phyloP scores from a whole-genome alignment of 1,139 yeast species.

The Kodamaea suecica region DNA sequence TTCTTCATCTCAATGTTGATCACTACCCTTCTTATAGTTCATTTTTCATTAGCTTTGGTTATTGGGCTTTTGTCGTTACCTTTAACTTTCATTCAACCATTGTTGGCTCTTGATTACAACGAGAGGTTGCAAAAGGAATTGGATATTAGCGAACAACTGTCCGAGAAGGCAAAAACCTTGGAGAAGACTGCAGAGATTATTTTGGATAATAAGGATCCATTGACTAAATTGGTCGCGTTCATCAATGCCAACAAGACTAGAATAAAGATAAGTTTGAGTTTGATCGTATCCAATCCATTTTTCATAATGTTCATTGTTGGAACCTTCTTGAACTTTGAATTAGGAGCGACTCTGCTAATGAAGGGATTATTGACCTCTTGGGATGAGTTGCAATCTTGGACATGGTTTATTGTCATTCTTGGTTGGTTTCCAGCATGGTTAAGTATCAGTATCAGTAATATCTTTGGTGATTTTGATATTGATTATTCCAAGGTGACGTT shows the following conservation, averaged over 20 bases:
- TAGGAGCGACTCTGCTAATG: conserved; percentile 37
- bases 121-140: conserved; percentile 7
- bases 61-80: conserved; percentile 72
- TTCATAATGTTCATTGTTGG: conserved; percentile 38
- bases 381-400: conserved; percentile 76
- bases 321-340: conserved; percentile 24
- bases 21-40: conserved; percentile 73
- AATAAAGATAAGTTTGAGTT: conserved; percentile 32
- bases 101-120: conserved; percentile 16
- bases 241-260: conserved; percentile 18
- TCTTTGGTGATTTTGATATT: conserved; percentile 28
- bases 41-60: conserved; percentile 74
- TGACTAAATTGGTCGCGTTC: conserved; percentile 5
- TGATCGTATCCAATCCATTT: conserved; percentile 54
- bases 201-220: conserved; percentile 1
- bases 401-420: conserved; percentile 71
- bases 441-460: conserved; percentile 36
- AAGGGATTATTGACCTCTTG: conserved; percentile 60
- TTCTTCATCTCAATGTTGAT: conserved; percentile 65
- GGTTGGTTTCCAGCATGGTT: conserved; percentile 89
- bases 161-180: not conserved
- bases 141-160: conserved; percentile 2
- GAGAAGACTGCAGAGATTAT: conserved; percentile 15
- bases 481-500: conserved; percentile 5
- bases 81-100: conserved; percentile 59